Percentiles rank a stretch among this genome's conserved stretches.
Evolutionary conservation across 768 basidiomycete genomes (phyloP).

Genomic region (Kwoniella mangroviensis): DNA sequence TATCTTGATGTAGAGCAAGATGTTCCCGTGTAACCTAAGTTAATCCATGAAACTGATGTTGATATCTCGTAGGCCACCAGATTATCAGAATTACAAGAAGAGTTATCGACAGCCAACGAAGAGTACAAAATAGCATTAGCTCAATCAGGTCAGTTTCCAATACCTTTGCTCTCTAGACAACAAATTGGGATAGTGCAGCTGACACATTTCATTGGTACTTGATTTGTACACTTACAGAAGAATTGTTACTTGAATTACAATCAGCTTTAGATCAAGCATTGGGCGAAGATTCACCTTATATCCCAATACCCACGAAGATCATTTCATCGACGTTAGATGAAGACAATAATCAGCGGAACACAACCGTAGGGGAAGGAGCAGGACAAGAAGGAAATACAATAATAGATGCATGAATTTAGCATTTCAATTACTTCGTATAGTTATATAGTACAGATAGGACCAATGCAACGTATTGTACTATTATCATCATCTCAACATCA

Average conservation of each 20-base stretch:
- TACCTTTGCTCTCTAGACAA: not conserved
- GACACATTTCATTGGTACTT: not conserved
- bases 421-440: too few relatives aligned
- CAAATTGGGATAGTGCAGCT: not conserved
- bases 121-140: conserved; percentile 45
- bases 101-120: conserved; percentile 43
- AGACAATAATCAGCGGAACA: not conserved
- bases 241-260: conserved; percentile 29
- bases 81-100: conserved; percentile 40
- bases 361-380: not conserved
- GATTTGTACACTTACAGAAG: conserved; percentile 18
- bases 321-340: not conserved
- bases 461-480: too few relatives aligned
- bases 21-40: too few relatives aligned
- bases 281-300: not conserved
- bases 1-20: too few relatives aligned
- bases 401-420: not conserved
- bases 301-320: not conserved
- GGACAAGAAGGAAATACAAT: not conserved
- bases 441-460: too few relatives aligned
- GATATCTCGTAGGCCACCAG: conserved; percentile 30
- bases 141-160: conserved; percentile 37
- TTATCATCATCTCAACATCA: too few relatives aligned
- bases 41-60: not conserved
- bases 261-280: conserved; percentile 27